Base-by-base conservation (phyloP, 441 rosid species). In the Gossypium schwendimanii region DNA sequence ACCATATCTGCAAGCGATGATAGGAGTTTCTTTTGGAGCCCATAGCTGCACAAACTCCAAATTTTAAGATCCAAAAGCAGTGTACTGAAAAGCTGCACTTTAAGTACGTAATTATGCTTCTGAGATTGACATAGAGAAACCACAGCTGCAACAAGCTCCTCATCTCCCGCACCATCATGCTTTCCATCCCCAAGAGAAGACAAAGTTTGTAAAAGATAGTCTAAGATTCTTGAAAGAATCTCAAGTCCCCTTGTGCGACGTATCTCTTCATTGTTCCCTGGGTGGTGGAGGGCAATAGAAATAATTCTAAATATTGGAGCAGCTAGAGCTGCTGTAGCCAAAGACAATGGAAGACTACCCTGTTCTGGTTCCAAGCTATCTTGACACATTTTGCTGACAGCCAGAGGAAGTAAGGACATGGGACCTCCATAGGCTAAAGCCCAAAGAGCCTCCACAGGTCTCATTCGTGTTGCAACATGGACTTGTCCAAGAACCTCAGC, bases 401-500 rank as follows among this genome's bases (percentile, higher is more conserved):
- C 85, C 77, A 96, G 63, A 80, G 99, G 98, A 85, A 93, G 98
- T 77, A 93, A 81, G 74, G 93, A 88, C 92, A 96, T 80, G 74
- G 99, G 98, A 64, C 99, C 99, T 72, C 99, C 99, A 79, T 88
- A 85, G 62, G 97, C 95, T 82, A 93, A 82, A 50, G 99, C 99
- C 99, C 99, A 93, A 70, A 96, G 79, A 74, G 98, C 91, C 79
- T 96, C 96, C 77, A 83, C 90, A 4, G 99, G 87, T 79, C 89
- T 87, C 87, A 87, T 87, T 84, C 98, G 86, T 18, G 87, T 82
- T 52, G 98, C 98, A 77, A 96, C 94, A 86, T 92, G 91, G 49
- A 93, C 98, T 87, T 96, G 99, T 81, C 99, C 99, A 72, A 96
- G 98, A 81, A 96, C 94, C 86, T 96, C 99, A 60, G 95, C 99